These are phyloP conservation scores for Antitrichia curtipendula DNA, from an alignment of 225 moss, liverwort and hornwort species.

Conservation along the genomic window DNA sequence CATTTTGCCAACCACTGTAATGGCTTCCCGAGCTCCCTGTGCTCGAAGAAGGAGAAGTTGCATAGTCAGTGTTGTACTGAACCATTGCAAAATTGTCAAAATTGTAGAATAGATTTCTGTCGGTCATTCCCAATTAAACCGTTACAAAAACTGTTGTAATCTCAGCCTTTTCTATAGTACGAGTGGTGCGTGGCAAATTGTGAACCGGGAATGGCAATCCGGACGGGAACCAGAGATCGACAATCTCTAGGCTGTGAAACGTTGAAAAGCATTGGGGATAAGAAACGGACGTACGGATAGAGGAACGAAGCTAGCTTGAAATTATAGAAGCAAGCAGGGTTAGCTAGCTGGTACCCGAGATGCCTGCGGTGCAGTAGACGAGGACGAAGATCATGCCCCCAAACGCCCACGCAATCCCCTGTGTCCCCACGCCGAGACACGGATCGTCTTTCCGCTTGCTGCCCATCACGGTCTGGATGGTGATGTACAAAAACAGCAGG, in stretches of 20 bases:
- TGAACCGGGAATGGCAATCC: too few species aligned
- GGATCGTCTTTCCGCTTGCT: not conserved
- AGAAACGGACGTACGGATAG: too few species aligned
- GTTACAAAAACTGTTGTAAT: not conserved
- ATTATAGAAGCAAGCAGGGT: not conserved
- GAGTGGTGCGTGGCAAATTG: not conserved
- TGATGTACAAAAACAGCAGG: conserved; percentile 20
- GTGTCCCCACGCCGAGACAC: conserved; percentile 15
- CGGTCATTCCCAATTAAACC: not conserved
- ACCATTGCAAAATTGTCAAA: not conserved
- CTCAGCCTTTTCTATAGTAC: not conserved
- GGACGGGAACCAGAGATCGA: not conserved
- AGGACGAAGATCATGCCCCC: conserved; percentile 46
- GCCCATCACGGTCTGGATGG: conserved; percentile 30
- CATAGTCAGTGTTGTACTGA: too few species aligned
- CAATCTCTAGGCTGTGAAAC: not conserved
- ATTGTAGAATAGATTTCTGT: not conserved
- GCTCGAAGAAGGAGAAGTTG: too few species aligned
- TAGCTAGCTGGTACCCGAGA: conserved; percentile 12
- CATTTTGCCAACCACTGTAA: too few species aligned
- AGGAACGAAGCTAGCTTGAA: not conserved
- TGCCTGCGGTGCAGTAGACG: conserved; percentile 48
- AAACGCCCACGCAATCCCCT: conserved; percentile 42
- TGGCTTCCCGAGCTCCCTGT: too few species aligned
- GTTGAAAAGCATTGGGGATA: not conserved